These are phyloP conservation scores for Cladosporium oxysporum DNA, from an alignment of 2,329 filamentous ascomycete species.

Conservation along the genomic window DNA sequence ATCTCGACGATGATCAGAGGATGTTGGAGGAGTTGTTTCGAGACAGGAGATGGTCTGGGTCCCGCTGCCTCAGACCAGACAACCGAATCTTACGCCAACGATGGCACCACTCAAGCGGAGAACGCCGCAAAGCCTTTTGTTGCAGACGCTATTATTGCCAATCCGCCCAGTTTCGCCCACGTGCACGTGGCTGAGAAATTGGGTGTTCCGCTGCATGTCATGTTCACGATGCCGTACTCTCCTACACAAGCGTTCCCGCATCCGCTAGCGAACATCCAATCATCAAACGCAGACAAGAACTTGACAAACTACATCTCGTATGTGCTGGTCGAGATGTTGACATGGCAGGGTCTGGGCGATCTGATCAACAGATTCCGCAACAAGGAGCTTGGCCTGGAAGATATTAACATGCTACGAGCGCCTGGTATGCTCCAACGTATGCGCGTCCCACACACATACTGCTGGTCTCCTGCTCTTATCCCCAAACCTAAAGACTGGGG, in stretches of 20 bases:
- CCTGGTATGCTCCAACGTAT: slow-evolving; percentile 76
- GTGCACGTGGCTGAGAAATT: slow-evolving; percentile 74
- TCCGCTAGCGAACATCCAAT: slow-evolving; percentile 78
- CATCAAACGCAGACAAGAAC: slow-evolving; percentile 72
- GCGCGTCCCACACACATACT: slow-evolving; percentile 83
- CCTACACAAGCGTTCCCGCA: slow-evolving; percentile 84
- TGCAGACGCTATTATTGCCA: slow-evolving; percentile 78
- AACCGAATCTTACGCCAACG: slow-evolving; percentile 51
- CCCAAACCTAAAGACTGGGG: slow-evolving; percentile 78
- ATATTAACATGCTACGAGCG: slow-evolving; percentile 78
- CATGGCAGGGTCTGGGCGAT: slow-evolving; percentile 89
- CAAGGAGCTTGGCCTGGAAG: slow-evolving; percentile 71
- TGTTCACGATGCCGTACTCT: slow-evolving; percentile 96
- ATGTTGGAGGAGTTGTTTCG: slow-evolving; percentile 83
- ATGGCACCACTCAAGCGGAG: slow-evolving; percentile 40
- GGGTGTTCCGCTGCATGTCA: slow-evolving; percentile 75
- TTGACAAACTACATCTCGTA: slow-evolving; percentile 83
- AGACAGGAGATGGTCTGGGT: slow-evolving; percentile 68
- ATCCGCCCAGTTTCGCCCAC: slow-evolving; percentile 76
- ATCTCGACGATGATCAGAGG: slow-evolving; percentile 80
- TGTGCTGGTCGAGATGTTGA: slow-evolving; percentile 83
- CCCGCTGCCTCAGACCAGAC: slow-evolving; percentile 39
- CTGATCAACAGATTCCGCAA: slow-evolving; percentile 86
- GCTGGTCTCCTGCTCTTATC: slow-evolving; percentile 83
- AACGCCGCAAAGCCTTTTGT: slow-evolving; percentile 66